Evolutionary conservation across 805 yeast species (phyloP), one percentile per base, ranked within the genome.

Genomic region (Kurtzmaniella fragi): DNA sequence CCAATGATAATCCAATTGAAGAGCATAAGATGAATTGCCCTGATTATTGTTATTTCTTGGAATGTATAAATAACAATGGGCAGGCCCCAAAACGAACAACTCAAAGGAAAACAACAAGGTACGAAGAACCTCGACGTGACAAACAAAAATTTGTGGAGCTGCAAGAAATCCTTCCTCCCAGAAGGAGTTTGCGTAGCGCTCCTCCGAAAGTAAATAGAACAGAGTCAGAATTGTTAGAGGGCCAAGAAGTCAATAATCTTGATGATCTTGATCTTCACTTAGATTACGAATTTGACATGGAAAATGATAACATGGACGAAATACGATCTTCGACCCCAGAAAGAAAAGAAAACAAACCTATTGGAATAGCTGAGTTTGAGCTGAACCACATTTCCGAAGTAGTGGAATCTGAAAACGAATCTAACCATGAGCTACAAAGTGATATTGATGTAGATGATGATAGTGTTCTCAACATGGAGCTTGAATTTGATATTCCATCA

Each of bases 1-100:
- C 59, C 1, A 69, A 63, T 2, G 93, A 86, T 57, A 78, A 74
- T 42, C 91, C 90, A 0, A 42, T 70, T 7, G 64, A 40, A 9
- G 88, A 80, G 46, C 93, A 84, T 52, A 50, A 34, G 45, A 56
- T 38, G 13, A 53, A 54, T 32, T 41, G 46, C 3, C 33, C 45
- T 6, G 39, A 15, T 2, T 50, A 47, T 34, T 64, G 71, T 37
- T 59, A 53, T 41, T 60, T 63, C 37, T 44, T 64, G 8, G 59
- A 51, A 1, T 11, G 9, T 8, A 13, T 27, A 11, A 15, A 34
- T 13, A 10, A 23, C 9, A 20, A 34, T 12, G 37, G 26, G 8
- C 17, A 12, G 16, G n/a, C 27, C 4, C 12, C 13, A 29, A 29
- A 16, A 12, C 12, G n/a, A 17, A 34, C 25, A 29, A 25, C 31